Base-by-base conservation (phyloP, 345 rosid species). In the Hevea brasiliensis region DNA sequence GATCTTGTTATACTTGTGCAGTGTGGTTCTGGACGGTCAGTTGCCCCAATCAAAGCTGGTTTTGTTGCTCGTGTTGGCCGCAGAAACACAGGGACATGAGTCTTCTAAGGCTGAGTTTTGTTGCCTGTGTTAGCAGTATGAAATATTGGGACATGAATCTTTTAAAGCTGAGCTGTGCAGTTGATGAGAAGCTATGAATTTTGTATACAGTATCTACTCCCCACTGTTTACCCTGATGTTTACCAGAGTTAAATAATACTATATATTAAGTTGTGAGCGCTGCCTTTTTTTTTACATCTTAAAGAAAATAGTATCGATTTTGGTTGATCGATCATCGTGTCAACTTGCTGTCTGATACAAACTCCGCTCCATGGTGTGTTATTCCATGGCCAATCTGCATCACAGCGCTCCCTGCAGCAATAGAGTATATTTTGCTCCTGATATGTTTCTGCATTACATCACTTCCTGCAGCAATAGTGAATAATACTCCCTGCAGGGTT, bases 61-160 rank as follows among this genome's bases (percentile, higher is more conserved):
- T 96, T 91, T 44, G 94, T 91, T 68, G 99, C 99, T n/a, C 97
- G 94, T 72, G 98, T 92, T 74, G 98, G 99, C 65, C 92, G 98
- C 18, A 89, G 96, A 70, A 92, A 84, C 61, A 67, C 90, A n/a
- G 88, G 89, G 71, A 82, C 93, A 44, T 92, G 60, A 81, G 76
- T 35, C 44, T 53, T 60, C 26, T 15, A 20, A 56, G 27, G 63
- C 56, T 37, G 44, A 72, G 44, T 71, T 37, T 71, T 51, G 61
- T 37, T 62, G 66, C 47, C 13, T 62, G 24, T n/a, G 26, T 10
- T 61, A 62, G 66, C 48, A 8, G 66, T 37, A 40, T 15, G 40
- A 61, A 62, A 40, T 72, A 67, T 85, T 8, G 84, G 73, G 72
- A 80, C 88, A 24, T 91, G 59, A 80, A 61, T 15, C 56, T 51